Evolutionary conservation across 2,329 filamentous ascomycete genomes (phyloP), one percentile per base, ranked within the genome.

Genomic region (Ophiocordyceps camponoti-floridani): DNA sequence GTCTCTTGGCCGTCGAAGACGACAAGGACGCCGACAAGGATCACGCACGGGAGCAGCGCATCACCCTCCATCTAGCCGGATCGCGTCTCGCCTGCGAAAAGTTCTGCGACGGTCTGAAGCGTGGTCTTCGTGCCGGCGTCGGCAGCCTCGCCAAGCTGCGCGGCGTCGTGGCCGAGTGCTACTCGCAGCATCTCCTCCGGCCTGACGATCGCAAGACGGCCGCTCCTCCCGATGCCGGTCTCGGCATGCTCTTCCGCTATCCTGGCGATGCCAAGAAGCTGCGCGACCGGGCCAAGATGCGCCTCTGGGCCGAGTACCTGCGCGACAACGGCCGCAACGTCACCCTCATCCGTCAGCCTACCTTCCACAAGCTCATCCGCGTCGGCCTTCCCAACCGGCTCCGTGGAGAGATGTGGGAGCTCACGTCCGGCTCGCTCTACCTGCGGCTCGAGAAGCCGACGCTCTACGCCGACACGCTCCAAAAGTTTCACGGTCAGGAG

Each of bases 21-120:
- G 70, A 76, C 16, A 66, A 64, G 45, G 56, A 59, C 23, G 44
- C 38, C n/a, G 45, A 42, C 26, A 72, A 66, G 51, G 63, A 69
- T 13, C 62, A 67, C 31, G 52, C 56, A 12, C 63, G 67, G 45
- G 83, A 87, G 50, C 91, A 95, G 58, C 84, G 87, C 56, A 82
- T 98, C 52, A 94, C 87, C 1, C 75, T 98, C 48, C 85, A 94
- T 61, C 77, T 98, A 43, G 85, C 86, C 27, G 89, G 88, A 27
- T 91, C 83, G 57, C 78, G 89, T 46, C 84, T 82, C 57, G 79
- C 84, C 42, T 96, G 89, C 60, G 91, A 98, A 63, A 74, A 87
- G 45, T 98, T 98, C 65, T 98, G 91, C 60, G 91, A 98, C 64
- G 86, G 84, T 6, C 70, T 98, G 51, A 98, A 96, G 64, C 86